Evolutionary conservation across 2,329 filamentous ascomycete genomes (phyloP).

Genomic region (Aspergillus neotritici): DNA sequence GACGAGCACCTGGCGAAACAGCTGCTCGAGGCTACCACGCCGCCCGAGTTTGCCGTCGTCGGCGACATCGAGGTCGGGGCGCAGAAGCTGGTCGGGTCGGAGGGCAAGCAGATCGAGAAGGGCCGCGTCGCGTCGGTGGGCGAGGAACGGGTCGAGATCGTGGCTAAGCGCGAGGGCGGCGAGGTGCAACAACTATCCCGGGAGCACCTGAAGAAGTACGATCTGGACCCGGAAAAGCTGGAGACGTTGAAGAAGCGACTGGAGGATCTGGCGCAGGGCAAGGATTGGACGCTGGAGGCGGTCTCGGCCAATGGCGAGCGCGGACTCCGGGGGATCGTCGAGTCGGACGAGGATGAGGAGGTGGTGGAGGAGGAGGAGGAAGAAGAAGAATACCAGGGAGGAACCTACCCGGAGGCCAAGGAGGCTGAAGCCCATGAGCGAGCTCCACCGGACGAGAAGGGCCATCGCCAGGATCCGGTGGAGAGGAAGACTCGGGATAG

Average conservation of each 20-base stretch:
- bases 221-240: constrained; percentile 61
- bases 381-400: not conserved
- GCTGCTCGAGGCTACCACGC: constrained; percentile 25
- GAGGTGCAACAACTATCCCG: constrained; percentile 56
- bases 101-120: constrained; percentile 54
- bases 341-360: constrained; percentile 51
- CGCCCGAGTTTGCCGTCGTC: constrained; percentile 40
- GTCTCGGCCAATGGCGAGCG: constrained; percentile 62
- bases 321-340: constrained; percentile 66
- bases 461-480: too few species aligned
- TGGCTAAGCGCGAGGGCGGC: constrained; percentile 56
- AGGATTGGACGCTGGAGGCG: constrained; percentile 75
- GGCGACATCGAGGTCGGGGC: constrained; percentile 57
- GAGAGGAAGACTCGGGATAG: too few species aligned
- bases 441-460: not conserved
- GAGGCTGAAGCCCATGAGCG: constrained; percentile 6
- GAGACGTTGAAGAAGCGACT: constrained; percentile 65
- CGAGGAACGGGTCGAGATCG: constrained; percentile 43
- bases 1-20: constrained; percentile 28
- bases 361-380: constrained; percentile 2
- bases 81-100: constrained; percentile 49
- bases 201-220: constrained; percentile 62
- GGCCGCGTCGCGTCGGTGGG: constrained; percentile 51
- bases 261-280: constrained; percentile 61
- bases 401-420: constrained; percentile 6